Percentiles rank a stretch among this genome's conserved stretches.
phyloP scores from a whole-genome alignment of 768 basidiomycete genomes.

The Macrolepiota fuliginosa region DNA sequence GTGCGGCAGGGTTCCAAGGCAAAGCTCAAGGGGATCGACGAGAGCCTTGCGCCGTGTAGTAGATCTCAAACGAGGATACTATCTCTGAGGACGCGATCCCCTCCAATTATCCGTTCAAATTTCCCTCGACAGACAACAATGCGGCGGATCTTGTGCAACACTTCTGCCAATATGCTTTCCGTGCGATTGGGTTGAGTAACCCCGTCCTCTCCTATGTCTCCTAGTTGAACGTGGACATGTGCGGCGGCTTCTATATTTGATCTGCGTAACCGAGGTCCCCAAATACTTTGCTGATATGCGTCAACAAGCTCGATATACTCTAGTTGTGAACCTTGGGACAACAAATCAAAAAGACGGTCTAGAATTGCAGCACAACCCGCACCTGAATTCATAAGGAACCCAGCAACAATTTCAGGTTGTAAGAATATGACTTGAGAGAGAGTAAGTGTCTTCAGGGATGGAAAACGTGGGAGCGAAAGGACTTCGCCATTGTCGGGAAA shows the following conservation, averaged over 20 bases:
- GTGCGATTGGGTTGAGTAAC: neutral
- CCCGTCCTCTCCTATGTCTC: neutral
- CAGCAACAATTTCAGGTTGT: conserved; percentile 34
- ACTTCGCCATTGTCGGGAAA: conserved; percentile 15
- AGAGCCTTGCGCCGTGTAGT: neutral
- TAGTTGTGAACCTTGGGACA: conserved; percentile 22
- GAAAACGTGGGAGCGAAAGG: conserved; percentile 27
- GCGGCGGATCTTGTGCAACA: conserved; percentile 32
- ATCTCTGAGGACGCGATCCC: conserved; percentile 37
- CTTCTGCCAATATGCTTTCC: conserved; percentile 13
- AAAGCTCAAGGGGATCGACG: neutral
- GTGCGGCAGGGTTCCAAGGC: too few relatives aligned
- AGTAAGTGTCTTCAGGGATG: conserved; percentile 39
- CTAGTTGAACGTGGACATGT: neutral
- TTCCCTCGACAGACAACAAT: conserved; percentile 47
- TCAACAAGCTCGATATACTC: conserved; percentile 45
- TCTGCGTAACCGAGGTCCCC: conserved; percentile 51
- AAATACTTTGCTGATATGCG: conserved; percentile 53
- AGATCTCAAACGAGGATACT: conserved; percentile 16
- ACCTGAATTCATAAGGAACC: conserved; percentile 20
- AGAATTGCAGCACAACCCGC: neutral
- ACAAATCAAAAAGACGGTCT: neutral
- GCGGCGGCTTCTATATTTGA: conserved; percentile 44
- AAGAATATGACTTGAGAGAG: conserved; percentile 51
- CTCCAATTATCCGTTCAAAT: conserved; percentile 53